phyloP scores from a whole-genome alignment of 306 rosid genomes.

The Vicia villosa region DNA sequence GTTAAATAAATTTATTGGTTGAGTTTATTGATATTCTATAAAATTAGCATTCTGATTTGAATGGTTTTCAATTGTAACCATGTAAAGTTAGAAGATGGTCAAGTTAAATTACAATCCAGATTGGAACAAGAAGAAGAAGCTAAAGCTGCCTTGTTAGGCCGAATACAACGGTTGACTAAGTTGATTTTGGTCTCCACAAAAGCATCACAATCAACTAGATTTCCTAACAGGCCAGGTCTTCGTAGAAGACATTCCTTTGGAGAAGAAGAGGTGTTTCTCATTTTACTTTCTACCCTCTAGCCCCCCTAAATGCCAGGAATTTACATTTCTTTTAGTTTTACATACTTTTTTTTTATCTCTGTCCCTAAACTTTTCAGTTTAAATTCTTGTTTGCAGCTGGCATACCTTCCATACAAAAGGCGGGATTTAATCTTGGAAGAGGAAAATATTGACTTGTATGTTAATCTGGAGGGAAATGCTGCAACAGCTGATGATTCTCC shows the following conservation, averaged over 20 bases:
- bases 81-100: slow-evolving; percentile 93
- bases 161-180: slow-evolving; percentile 96
- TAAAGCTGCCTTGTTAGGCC: slow-evolving; percentile 89
- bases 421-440: slow-evolving; percentile 87
- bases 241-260: slow-evolving; percentile 98
- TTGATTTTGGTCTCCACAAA: slow-evolving; percentile 96
- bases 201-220: slow-evolving; percentile 64
- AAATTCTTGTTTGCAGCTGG: slow-evolving; percentile 69
- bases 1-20: slow-evolving; percentile 17
- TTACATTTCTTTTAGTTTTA: slow-evolving; percentile 1
- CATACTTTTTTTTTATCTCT: neutral
- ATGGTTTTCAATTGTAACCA: slow-evolving; percentile 44
- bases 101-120: slow-evolving; percentile 86
- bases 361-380: slow-evolving; percentile 27
- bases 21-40: slow-evolving; percentile 8
- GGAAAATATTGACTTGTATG: slow-evolving; percentile 79
- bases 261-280: slow-evolving; percentile 61
- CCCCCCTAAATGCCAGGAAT: slow-evolving; percentile 22
- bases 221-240: slow-evolving; percentile 66
- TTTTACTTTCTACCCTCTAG: slow-evolving; percentile 18
- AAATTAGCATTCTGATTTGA: slow-evolving; percentile 44
- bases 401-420: slow-evolving; percentile 94
- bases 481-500: slow-evolving; percentile 57
- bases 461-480: slow-evolving; percentile 71
- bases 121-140: slow-evolving; percentile 99